Evolutionary conservation across 1,139 yeast species (phyloP).

Genomic region (Kodamaea alishanica): DNA sequence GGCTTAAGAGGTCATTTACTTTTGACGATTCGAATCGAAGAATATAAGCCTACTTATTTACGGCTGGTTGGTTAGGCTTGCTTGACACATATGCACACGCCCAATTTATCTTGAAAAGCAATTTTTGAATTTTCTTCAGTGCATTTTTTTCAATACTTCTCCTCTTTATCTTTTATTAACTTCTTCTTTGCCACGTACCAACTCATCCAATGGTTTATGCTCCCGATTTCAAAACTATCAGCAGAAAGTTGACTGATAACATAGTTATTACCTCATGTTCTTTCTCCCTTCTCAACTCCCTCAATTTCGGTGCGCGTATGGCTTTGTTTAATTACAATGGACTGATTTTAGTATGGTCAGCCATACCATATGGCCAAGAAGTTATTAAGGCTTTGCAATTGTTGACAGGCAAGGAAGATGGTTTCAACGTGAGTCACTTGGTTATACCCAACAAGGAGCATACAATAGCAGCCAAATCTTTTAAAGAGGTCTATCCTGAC

Average conservation of each 20-base stretch:
- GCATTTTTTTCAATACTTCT: no score
- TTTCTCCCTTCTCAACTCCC: slow-evolving; percentile 36
- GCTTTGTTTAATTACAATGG: slow-evolving; percentile 42
- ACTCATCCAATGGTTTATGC: slow-evolving; percentile 29
- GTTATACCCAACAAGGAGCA: slow-evolving; percentile 56
- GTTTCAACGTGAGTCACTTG: slow-evolving; percentile 38
- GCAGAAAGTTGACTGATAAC: slow-evolving; percentile 44
- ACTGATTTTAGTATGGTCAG: slow-evolving; percentile 53
- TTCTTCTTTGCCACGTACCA: no score
- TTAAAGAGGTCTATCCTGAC: slow-evolving; percentile 47
- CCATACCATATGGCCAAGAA: slow-evolving; percentile 55
- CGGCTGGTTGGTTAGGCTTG: no score
- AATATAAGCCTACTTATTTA: no score
- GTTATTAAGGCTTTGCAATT: slow-evolving; percentile 39
- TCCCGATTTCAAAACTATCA: slow-evolving; percentile 32
- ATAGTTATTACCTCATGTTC: slow-evolving; percentile 49
- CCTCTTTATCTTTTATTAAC: no score
- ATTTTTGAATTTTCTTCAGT: no score
- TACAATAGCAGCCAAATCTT: slow-evolving; percentile 53
- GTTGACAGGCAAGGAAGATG: slow-evolving; percentile 26
- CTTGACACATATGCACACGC: no score
- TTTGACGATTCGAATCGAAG: no score
- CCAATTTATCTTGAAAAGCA: no score
- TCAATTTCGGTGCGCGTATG: slow-evolving; percentile 58
- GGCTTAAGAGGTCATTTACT: no score